phyloP scores from a whole-genome alignment of 345 rosid genomes.

The Xanthoceras sorbifolium region DNA sequence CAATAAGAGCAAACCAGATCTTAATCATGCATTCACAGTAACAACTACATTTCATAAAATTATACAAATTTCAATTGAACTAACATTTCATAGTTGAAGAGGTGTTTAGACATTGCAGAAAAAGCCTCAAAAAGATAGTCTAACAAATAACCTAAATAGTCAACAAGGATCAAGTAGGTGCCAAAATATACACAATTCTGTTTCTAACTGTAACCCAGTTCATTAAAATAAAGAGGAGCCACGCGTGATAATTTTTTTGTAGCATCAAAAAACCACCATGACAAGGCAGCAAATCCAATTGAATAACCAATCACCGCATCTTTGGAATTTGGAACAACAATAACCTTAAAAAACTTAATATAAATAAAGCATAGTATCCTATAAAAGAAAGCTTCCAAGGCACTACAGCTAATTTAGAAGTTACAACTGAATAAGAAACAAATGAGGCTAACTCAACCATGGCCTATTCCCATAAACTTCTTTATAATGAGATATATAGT shows the following conservation, averaged over 20 bases:
- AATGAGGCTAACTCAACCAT: slow-evolving; percentile 21
- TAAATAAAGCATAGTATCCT: slow-evolving; percentile 1
- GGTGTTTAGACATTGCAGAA: no score
- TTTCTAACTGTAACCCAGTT: background rate
- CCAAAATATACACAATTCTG: background rate
- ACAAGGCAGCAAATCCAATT: background rate
- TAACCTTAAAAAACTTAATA: background rate
- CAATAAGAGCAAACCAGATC: no score
- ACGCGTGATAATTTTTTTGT: background rate
- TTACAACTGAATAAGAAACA: slow-evolving; percentile 35
- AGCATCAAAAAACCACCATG: background rate
- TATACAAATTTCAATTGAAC: no score
- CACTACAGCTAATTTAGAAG: slow-evolving; percentile 13
- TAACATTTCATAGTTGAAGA: no score
- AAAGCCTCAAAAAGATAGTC: no score
- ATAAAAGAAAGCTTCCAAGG: slow-evolving; percentile 1
- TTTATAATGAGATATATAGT: slow-evolving; percentile 12
- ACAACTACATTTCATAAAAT: no score
- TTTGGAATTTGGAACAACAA: slow-evolving; percentile 3
- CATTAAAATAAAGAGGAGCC: background rate
- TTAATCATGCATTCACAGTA: no score
- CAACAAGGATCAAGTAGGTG: background rate
- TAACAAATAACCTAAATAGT: background rate
- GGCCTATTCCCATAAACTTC: slow-evolving; percentile 19
- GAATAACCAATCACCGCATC: background rate